Base-by-base conservation (phyloP, 192 early-diverging fungal species). In the Gryganskiella cystojenkinii region DNA sequence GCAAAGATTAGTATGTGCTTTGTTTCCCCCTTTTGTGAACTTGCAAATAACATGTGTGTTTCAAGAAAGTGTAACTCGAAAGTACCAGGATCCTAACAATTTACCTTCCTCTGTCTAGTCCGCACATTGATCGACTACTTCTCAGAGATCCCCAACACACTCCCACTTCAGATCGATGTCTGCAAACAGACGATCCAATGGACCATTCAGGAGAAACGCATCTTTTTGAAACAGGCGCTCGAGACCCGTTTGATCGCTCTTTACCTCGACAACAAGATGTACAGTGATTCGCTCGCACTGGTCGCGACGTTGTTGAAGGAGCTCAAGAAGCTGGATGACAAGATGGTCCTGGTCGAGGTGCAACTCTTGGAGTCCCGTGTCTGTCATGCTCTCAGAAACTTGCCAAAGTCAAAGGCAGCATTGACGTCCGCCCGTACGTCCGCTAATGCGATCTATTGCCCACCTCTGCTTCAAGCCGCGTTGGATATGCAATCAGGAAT, bases 301-400 rank as follows among this genome's bases (percentile, higher is more conserved):
- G 95, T 96, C 45, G 86, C 86, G 49, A 81, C 87, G 47, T 85
- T 99, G 46, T 88, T 98, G 59, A 96, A 93, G 60, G 96, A 98
- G 86, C 87, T 99, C n/a, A 99, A 99, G 87, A 92, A 94, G 49
- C 81, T 99, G 47, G 98, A 99, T 86, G 98, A 99, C 87, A 98
- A 98, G 85, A 95, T 95, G 88, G 92, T 98, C 24, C 82, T 99
- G 58, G 95, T 99, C 46, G 98, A 99, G 72, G 97, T 99, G 6
- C 96, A 98, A 65, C 74, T 99, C 56, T 83, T 99, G 52, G 97
- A 99, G 83, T 95, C 94, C 80, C 87, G 95, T 67, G 95, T 93
- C 25, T 98, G 93, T 72, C 93, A 97, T 81, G 94, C 95, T 3
- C 82, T 98, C 28, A 85, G 93, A 57, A 98, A 99, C 80, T 69